Conservation (phyloP, 2,329 filamentous ascomycete species). For the Colletotrichum musicola region DNA sequence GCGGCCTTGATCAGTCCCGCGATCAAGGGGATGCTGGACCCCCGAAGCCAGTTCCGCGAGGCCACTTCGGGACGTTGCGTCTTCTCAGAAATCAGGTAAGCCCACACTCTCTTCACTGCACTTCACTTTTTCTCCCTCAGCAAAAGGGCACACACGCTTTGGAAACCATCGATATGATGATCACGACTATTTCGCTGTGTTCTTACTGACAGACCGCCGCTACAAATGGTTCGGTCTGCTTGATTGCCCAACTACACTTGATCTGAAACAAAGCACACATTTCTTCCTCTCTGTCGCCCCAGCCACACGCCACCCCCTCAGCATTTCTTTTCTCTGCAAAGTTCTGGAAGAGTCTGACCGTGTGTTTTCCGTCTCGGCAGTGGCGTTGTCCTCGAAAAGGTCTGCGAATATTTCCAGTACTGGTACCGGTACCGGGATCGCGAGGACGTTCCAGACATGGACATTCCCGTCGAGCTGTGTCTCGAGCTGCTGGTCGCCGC, state of each 20-base stretch:
- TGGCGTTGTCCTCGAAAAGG: constrained; percentile 80
- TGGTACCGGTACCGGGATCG: constrained; percentile 79
- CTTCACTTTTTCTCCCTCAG: not conserved
- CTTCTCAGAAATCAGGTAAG: constrained; percentile 82
- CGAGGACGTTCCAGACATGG: constrained; percentile 83
- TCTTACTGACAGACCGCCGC: constrained; percentile 61
- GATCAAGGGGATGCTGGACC: constrained; percentile 81
- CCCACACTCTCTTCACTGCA: constrained; percentile 15
- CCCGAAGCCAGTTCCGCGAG: constrained; percentile 76
- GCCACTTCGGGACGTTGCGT: constrained; percentile 72
- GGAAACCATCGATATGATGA: constrained; percentile 37
- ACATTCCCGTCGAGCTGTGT: constrained; percentile 82
- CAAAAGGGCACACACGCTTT: constrained; percentile 32
- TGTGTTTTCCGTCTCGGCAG: constrained; percentile 56
- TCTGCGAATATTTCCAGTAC: constrained; percentile 87
- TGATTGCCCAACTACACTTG: constrained; percentile 73
- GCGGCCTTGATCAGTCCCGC: constrained; percentile 77
- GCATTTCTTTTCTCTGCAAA: constrained; percentile 4
- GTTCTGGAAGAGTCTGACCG: constrained; percentile 38
- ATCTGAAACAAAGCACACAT: constrained; percentile 62
- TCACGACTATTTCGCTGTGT: constrained; percentile 53
- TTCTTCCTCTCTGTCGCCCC: constrained; percentile 22
- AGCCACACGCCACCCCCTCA: constrained; percentile 12
- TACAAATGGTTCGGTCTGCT: constrained; percentile 59
- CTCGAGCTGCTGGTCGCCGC: constrained; percentile 83